A percentile compares a stretch with the other conserved stretches of the same genome.
Evolutionary conservation across 305 asterid species (phyloP).

Genomic region (Euphrasia arctica): DNA sequence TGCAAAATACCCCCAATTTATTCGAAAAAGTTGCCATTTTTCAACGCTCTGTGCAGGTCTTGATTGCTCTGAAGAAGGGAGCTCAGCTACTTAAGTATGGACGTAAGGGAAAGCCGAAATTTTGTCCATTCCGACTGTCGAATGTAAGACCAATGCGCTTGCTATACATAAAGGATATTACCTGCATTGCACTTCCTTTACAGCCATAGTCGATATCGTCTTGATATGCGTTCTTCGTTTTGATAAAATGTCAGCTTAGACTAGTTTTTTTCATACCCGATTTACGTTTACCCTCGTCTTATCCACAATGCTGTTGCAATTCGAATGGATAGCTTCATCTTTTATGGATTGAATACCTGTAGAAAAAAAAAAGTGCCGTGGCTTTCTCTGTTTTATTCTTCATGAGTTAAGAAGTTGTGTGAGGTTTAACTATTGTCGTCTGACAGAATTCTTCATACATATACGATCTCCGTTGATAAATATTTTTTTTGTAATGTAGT

Average conservation of each 20-base stretch:
- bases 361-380: not conserved
- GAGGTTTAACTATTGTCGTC: constrained; percentile 5
- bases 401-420: not conserved
- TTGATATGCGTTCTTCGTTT: not conserved
- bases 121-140: constrained; percentile 87
- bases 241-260: not conserved
- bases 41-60: constrained; percentile 49
- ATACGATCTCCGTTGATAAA: constrained; percentile 6
- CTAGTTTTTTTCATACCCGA: not conserved
- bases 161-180: not conserved
- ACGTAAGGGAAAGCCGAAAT: constrained; percentile 91
- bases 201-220: constrained; percentile 10
- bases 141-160: constrained; percentile 48
- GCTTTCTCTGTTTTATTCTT: constrained; percentile 9
- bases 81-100: constrained; percentile 94
- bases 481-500: constrained; percentile 15
- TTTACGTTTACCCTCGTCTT: not conserved
- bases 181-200: constrained; percentile 20
- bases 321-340: not conserved
- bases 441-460: not conserved
- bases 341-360: constrained; percentile 18
- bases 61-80: constrained; percentile 89
- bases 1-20: no score
- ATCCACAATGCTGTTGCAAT: constrained; percentile 19
- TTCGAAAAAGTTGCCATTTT: not conserved